phyloP scores from a whole-genome alignment of 768 basidiomycete species.

The Lentinus brumalis region DNA sequence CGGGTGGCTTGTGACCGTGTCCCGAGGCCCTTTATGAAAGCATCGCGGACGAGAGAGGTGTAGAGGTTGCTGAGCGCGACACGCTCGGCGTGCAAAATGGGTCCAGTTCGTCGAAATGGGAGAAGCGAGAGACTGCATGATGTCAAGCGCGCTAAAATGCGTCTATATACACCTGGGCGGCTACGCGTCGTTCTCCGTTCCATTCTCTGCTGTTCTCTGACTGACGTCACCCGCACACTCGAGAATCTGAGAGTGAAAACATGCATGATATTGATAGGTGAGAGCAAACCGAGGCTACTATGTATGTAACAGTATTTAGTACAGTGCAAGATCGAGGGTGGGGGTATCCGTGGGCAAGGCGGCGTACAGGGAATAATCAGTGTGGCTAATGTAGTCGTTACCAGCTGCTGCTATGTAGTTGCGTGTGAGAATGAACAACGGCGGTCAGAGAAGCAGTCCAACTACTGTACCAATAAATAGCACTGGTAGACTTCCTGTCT shows the following conservation, averaged over 20 bases:
- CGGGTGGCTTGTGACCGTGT: slow-evolving; percentile 7
- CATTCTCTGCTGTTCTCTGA: no score
- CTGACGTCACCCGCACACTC: no score
- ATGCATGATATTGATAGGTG: not conserved
- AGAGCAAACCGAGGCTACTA: not conserved
- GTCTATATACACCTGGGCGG: not conserved
- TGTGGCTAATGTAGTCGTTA: slow-evolving; percentile 7
- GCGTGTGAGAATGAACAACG: slow-evolving; percentile 20
- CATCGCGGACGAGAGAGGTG: not conserved
- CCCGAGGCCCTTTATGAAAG: slow-evolving; percentile 11
- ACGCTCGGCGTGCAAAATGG: not conserved
- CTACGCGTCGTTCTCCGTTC: no score
- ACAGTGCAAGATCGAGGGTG: slow-evolving; percentile 16
- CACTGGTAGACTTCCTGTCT: slow-evolving; percentile 19
- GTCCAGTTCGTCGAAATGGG: slow-evolving; percentile 6
- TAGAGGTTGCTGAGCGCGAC: not conserved
- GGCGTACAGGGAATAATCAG: slow-evolving; percentile 11
- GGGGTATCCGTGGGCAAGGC: slow-evolving; percentile 5
- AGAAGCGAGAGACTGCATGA: slow-evolving; percentile 15
- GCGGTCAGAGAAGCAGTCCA: slow-evolving; percentile 18
- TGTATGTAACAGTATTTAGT: slow-evolving; percentile 15
- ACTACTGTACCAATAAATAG: slow-evolving; percentile 15
- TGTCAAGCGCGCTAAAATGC: not conserved
- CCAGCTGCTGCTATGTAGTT: slow-evolving; percentile 4
- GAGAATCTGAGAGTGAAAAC: not conserved